Percentiles rank a stretch among this genome's conserved stretches.
Evolutionary conservation across 1,139 yeast species (phyloP).

Genomic region (Kodamaea derodonti): DNA sequence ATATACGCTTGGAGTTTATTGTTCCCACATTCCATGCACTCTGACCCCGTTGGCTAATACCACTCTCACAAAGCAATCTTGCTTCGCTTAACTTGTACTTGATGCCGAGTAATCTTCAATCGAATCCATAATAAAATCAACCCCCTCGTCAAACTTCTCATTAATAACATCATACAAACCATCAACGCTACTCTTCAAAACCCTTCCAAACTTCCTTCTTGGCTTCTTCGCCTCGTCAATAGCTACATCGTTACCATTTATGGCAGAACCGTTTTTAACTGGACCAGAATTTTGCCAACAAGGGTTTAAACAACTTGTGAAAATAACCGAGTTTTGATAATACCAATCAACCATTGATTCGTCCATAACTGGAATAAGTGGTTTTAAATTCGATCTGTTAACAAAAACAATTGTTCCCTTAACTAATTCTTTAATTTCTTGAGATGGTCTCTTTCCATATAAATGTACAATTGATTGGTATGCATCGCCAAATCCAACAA

Average conservation of each 20-base stretch:
- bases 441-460: slow-evolving; percentile 70
- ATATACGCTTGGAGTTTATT: too few species aligned
- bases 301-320: slow-evolving; percentile 68
- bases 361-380: slow-evolving; percentile 82
- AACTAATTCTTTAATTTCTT: slow-evolving; percentile 56
- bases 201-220: slow-evolving; percentile 87
- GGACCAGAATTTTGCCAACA: slow-evolving; percentile 62
- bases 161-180: slow-evolving; percentile 75
- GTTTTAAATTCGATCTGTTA: slow-evolving; percentile 61
- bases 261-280: slow-evolving; percentile 11
- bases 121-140: slow-evolving; percentile 77
- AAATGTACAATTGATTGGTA: slow-evolving; percentile 84
- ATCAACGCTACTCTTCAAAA: slow-evolving; percentile 65
- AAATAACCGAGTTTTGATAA: slow-evolving; percentile 78
- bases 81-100: too few species aligned
- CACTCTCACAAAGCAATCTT: too few species aligned
- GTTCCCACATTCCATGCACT: too few species aligned
- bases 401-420: slow-evolving; percentile 72
- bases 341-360: slow-evolving; percentile 91
- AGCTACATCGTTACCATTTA: slow-evolving; percentile 28
- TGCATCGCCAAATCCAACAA: slow-evolving; percentile 89
- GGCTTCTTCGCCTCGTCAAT: slow-evolving; percentile 55
- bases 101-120: slow-evolving; percentile 45
- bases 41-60: too few species aligned
- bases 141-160: slow-evolving; percentile 81